Evolutionary conservation across 2,329 filamentous ascomycete species (phyloP).

Genomic region (Epichloe uncinata): DNA sequence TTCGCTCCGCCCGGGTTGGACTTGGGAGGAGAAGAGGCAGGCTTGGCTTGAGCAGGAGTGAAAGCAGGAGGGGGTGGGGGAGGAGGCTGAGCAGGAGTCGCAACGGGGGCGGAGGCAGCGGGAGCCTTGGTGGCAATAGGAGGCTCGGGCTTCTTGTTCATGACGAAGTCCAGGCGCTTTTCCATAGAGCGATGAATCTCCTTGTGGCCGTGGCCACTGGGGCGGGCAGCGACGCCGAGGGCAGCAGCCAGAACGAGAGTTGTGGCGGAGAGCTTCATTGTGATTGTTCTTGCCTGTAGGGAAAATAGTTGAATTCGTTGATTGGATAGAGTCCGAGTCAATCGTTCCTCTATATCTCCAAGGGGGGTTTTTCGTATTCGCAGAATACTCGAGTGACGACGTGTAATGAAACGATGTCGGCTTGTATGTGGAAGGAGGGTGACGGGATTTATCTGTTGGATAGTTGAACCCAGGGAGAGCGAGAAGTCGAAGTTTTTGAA

Average conservation of each 20-base stretch:
- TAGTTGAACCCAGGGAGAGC: not conserved
- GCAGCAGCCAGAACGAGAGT: constrained; percentile 25
- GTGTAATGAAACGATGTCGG: not conserved
- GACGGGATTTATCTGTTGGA: not conserved
- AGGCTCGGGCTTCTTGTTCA: constrained; percentile 20
- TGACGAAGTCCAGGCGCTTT: constrained; percentile 20
- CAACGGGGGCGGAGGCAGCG: not conserved
- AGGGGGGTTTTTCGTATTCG: constrained; percentile 4
- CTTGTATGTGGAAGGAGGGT: constrained; percentile 5
- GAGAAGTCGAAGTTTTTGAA: not conserved
- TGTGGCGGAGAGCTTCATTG: constrained; percentile 29
- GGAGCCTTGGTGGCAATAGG: constrained; percentile 8
- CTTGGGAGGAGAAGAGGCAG: constrained; percentile 5
- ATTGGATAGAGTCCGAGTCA: not conserved
- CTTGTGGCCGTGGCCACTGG: constrained; percentile 24
- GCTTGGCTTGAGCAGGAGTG: not conserved
- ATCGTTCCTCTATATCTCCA: not conserved
- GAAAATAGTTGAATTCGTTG: not conserved
- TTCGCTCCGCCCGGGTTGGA: constrained; percentile 11
- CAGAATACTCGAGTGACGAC: constrained; percentile 7
- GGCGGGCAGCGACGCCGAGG: constrained; percentile 28
- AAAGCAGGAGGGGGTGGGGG: not conserved
- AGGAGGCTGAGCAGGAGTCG: not conserved
- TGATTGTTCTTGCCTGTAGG: constrained; percentile 6
- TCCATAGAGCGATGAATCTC: constrained; percentile 20